These are phyloP conservation scores for Evansstolkia leycettana DNA, from an alignment of 495 filamentous ascomycete genomes.

Conservation along the genomic window DNA sequence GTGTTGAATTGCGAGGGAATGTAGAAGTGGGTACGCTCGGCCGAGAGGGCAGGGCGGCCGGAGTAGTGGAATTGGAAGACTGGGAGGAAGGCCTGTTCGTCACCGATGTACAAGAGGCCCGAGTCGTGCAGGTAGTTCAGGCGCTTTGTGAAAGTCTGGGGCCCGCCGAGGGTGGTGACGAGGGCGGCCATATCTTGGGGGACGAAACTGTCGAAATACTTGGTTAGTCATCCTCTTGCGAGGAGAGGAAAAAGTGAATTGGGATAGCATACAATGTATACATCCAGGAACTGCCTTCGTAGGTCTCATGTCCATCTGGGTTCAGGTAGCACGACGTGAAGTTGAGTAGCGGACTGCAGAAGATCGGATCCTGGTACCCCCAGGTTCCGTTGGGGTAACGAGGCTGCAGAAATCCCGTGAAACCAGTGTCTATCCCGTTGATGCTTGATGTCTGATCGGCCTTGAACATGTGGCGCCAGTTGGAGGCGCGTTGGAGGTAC, in stretches of 20 bases:
- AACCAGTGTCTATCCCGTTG: slow-evolving; percentile 31
- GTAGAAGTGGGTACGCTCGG: slow-evolving; percentile 28
- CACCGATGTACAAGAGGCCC: slow-evolving; percentile 49
- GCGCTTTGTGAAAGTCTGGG: slow-evolving; percentile 42
- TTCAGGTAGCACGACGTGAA: too few species aligned
- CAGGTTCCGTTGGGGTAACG: slow-evolving; percentile 46
- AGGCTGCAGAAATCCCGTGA: slow-evolving; percentile 58
- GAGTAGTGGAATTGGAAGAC: slow-evolving; percentile 68
- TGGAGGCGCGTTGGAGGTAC: slow-evolving; percentile 47
- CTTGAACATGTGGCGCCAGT: slow-evolving; percentile 65
- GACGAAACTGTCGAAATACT: too few species aligned
- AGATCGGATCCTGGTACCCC: slow-evolving; percentile 35
- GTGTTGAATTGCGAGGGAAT: slow-evolving; percentile 32
- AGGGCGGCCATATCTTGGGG: slow-evolving; percentile 61
- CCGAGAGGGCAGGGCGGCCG: slow-evolving; percentile 46
- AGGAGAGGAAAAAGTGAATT: background rate
- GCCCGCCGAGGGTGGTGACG: slow-evolving; percentile 46
- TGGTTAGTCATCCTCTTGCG: too few species aligned
- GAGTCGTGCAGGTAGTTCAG: slow-evolving; percentile 51
- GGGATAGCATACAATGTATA: slow-evolving; percentile 46
- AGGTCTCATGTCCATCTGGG: slow-evolving; percentile 40
- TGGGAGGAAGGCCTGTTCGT: slow-evolving; percentile 58
- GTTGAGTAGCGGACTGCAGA: too few species aligned
- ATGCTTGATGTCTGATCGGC: slow-evolving; percentile 35
- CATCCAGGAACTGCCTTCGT: slow-evolving; percentile 59